Base-by-base conservation (phyloP, 2,329 filamentous ascomycete species). In the Calycina marina region DNA sequence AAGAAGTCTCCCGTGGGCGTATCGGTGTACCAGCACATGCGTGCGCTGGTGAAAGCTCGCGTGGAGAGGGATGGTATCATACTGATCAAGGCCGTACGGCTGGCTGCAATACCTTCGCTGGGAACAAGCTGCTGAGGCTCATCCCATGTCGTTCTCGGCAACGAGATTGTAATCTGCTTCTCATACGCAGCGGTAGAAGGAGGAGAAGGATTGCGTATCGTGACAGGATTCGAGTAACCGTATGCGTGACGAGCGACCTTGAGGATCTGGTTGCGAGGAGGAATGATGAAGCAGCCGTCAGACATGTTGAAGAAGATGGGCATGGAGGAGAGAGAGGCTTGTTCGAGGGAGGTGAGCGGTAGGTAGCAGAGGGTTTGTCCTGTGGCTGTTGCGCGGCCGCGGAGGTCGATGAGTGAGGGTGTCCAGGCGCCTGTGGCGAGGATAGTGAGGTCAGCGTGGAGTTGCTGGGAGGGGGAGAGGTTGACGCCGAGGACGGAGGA, bases 341-440 rank as follows among this genome's bases (percentile, higher is more conserved):
- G 73, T 56, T 94, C 86, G 4, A 69, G 67, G 11, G 71, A 59
- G 0, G 73, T 78, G 45, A 96, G 67, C 41, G 72, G 64, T 42
- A 93, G 60, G 58, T 92, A 94, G 9, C 69, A 78, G 15, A 96
- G 52, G 0, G 72, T 69, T 48, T 96, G 88, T 10, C 83, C 88
- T 0, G 84, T 93, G 2, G 86, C 80, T 41, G 78, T 69, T 24
- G 75, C 76, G 27, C 80, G 70, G 15, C 83, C 82, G 28, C 75
- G 64, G 1, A 94, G 61, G 54, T 93, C 80, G 35, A 94, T 59
- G 14, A 94, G 64, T 2, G 69, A 66, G 2, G 76, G 70, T 2
- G 81, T 83, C 86, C 88, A 96, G 4, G 88, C 85, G 11, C 88
- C 88, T 0, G 85, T 75, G 0, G 88, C 85, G 2, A 93, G 65